Evolutionary conservation across 2,329 filamentous ascomycete species (phyloP).

Genomic region (Penicillium sp.): DNA sequence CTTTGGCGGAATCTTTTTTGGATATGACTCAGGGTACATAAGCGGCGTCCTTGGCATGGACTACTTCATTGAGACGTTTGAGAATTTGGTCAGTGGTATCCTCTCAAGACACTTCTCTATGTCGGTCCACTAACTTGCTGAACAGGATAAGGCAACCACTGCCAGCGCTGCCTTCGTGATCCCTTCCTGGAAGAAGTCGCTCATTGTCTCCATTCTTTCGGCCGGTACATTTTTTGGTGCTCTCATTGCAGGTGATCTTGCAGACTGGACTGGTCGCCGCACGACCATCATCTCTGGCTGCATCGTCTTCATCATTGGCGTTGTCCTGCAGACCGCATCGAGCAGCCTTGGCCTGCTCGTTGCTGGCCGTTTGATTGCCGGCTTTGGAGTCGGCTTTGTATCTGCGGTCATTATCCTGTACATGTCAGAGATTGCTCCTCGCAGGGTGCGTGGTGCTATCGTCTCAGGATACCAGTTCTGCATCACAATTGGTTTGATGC

Average conservation of each 20-base stretch:
- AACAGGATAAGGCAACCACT: constrained; percentile 29
- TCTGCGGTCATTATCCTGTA: constrained; percentile 79
- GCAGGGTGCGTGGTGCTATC: constrained; percentile 72
- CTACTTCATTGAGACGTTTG: constrained; percentile 47
- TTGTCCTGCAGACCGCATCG: constrained; percentile 63
- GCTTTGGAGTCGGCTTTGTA: constrained; percentile 76
- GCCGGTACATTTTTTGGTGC: constrained; percentile 76
- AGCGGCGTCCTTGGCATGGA: constrained; percentile 51
- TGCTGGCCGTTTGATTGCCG: constrained; percentile 70
- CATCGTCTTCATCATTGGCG: constrained; percentile 66
- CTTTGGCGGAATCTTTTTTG: constrained; percentile 61
- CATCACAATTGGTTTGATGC: constrained; percentile 73
- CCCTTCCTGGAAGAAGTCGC: constrained; percentile 52
- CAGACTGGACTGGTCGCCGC: constrained; percentile 65
- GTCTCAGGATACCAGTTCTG: constrained; percentile 84
- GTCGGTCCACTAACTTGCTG: background rate
- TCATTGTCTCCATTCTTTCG: constrained; percentile 75
- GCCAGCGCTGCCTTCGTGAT: constrained; percentile 41
- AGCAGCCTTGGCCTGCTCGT: constrained; percentile 61
- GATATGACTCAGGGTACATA: constrained; percentile 59
- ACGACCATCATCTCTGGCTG: constrained; percentile 71
- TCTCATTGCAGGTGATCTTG: constrained; percentile 71
- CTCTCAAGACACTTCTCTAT: background rate
- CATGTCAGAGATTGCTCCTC: constrained; percentile 76
- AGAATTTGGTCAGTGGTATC: constrained; percentile 31